These are phyloP conservation scores for Xylariaceae sp. DNA, from an alignment of 2,329 filamentous ascomycete genomes.

Conservation along the genomic window DNA sequence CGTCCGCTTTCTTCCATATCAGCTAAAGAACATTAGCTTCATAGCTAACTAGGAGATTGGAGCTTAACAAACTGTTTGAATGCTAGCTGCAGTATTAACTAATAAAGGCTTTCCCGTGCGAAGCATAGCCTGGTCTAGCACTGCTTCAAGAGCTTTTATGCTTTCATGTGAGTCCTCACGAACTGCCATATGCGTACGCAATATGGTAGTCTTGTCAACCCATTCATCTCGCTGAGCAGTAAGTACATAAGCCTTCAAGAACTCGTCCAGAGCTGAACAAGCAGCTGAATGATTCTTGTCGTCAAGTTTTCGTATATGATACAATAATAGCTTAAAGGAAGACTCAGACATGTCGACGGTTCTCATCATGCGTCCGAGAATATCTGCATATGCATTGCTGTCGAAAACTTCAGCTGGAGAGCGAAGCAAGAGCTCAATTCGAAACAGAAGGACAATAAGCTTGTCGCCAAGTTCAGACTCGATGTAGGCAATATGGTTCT, in stretches of 20 bases:
- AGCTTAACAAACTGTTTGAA: conserved; percentile 62
- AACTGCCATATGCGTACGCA: conserved; percentile 69
- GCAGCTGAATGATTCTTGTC: conserved; percentile 56
- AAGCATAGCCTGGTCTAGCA: conserved; percentile 47
- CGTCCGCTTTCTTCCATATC: conserved; percentile 80
- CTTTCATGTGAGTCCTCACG: conserved; percentile 46
- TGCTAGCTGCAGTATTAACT: conserved; percentile 67
- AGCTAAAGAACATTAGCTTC: conserved; percentile 55
- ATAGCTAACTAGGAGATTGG: background rate
- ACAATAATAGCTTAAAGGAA: conserved; percentile 69
- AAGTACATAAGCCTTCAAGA: conserved; percentile 65
- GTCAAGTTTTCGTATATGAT: conserved; percentile 71
- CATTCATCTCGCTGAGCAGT: conserved; percentile 57
- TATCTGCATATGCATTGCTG: conserved; percentile 52
- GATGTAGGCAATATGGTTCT: conserved; percentile 63
- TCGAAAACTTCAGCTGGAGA: conserved; percentile 56
- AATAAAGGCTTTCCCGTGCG: conserved; percentile 56
- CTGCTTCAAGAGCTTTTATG: conserved; percentile 35
- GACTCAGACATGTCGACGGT: conserved; percentile 64
- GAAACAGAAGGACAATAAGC: conserved; percentile 69
- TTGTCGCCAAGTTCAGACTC: conserved; percentile 68
- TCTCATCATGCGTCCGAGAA: conserved; percentile 67
- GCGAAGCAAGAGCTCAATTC: conserved; percentile 67
- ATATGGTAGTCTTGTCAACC: conserved; percentile 73
- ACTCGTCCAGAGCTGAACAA: conserved; percentile 62